Percentiles rank a stretch among this genome's conserved stretches.
Conservation (phyloP, 2,329 filamentous ascomycete species). For the Penicillium sp. region DNA sequence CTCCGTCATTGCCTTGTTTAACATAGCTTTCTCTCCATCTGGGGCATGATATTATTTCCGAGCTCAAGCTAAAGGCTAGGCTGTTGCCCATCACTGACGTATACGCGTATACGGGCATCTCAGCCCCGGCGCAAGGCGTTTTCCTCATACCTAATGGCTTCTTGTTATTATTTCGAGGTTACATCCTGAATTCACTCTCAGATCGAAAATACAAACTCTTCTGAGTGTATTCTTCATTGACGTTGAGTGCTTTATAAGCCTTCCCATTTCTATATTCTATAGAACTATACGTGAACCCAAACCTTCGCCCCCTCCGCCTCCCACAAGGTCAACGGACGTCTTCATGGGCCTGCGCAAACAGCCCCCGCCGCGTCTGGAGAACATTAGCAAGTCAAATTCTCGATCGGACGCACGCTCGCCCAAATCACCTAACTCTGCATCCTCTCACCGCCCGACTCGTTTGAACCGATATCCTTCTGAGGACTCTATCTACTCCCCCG, state of each 20-base stretch:
- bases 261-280: neutral
- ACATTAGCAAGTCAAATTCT: slow-evolving; percentile 34
- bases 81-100: slow-evolving; percentile 1
- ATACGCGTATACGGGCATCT: neutral
- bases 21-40: neutral
- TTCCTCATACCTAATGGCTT: slow-evolving; percentile 8
- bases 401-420: slow-evolving; percentile 34
- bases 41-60: neutral
- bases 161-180: neutral
- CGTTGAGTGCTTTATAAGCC: neutral
- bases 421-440: slow-evolving; percentile 33
- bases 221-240: neutral
- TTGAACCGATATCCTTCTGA: slow-evolving; percentile 30
- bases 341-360: slow-evolving; percentile 44
- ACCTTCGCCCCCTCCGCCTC: neutral
- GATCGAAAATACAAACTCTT: neutral
- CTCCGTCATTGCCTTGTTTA: neutral
- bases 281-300: neutral
- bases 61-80: slow-evolving; percentile 1
- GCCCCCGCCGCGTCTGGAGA: slow-evolving; percentile 39
- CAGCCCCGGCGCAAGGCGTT: slow-evolving; percentile 14
- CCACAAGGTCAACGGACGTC: slow-evolving; percentile 9
- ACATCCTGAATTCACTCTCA: neutral
- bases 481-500: slow-evolving; percentile 39
- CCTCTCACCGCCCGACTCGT: slow-evolving; percentile 30